These are phyloP conservation scores for Eucalyptus curtisii DNA, from an alignment of 345 rosid genomes.

Conservation along the genomic window DNA sequence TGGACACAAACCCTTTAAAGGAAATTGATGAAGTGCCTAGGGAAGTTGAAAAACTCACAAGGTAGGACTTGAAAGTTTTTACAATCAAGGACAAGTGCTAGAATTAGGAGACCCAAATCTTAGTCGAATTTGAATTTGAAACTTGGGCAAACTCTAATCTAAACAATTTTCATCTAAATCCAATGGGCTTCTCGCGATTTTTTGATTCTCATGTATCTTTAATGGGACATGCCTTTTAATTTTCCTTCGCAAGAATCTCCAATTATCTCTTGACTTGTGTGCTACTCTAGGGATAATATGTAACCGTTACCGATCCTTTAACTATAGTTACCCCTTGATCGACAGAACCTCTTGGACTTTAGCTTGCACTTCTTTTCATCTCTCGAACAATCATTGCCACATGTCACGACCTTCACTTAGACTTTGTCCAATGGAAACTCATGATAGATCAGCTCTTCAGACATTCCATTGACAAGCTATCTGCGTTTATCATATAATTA, in stretches of 20 bases:
- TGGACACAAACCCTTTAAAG: neutral
- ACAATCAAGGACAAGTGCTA: neutral
- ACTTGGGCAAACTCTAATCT: neutral
- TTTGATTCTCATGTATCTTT: neutral
- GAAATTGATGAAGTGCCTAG: neutral
- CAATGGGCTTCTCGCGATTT: neutral
- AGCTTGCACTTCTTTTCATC: neutral
- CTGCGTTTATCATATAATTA: neutral
- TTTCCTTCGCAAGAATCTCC: neutral
- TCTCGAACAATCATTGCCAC: fast-evolving
- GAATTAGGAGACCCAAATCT: neutral
- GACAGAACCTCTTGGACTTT: neutral
- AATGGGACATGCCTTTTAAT: neutral
- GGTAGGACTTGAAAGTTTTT: neutral
- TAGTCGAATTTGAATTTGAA: neutral
- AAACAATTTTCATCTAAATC: neutral
- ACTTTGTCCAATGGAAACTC: neutral
- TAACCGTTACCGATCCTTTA: neutral
- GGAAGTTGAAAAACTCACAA: neutral
- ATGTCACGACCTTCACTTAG: neutral
- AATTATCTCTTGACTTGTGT: neutral
- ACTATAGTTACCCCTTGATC: neutral
- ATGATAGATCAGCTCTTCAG: neutral
- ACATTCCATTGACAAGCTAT: neutral
- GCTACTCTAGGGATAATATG: neutral